Base-by-base conservation (phyloP, 306 rosid genomes). In the Medicago arabica region DNA sequence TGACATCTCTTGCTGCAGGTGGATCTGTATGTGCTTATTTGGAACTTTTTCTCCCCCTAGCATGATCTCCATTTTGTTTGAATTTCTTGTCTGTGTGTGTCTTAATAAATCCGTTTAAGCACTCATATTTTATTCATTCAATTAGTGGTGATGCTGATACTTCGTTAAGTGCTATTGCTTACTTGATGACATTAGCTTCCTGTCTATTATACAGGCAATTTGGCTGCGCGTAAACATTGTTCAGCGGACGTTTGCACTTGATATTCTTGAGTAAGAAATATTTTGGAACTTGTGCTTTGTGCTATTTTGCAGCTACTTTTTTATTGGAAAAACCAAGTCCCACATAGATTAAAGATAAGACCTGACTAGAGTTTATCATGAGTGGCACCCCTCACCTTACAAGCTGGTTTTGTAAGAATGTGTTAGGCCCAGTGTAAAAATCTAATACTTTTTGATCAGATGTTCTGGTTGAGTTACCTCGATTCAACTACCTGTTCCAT, bases 1-100 rank as follows among this genome's bases (percentile, higher is more conserved):
- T 91, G 84, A 90, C 97, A 83, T 96, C 98, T 81, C 94, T 94
- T 87, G 96, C 98, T 78, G 98, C 98, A 92, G 97, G 96, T 87
- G 98, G 97, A 90, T 94, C 95, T 85, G 98, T 94, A 94, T 90
- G 98, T 90, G 86, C 85, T 88, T 74, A 83, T 86, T 89, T 81
- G 75, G 67, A 81, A 77, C 87, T 82, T 70, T 69, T 68, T 64
- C 75, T 71, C 59, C 64, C 19, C 23, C 23, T 65, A 74, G 64
- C 69, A 51, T 14, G 78, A 65, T 64, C 67, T 40, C 54, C 46
- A 43, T 65, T 39, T 81, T 46, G 10, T 69, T 71, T 34, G 75
- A 67, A 36, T 74, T 66, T 76, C 12, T 67, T 82, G 68, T 74
- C 5, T 47, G n/a, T 62, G 66, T 40, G 17, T 51, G 55, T 60